Percentiles rank a stretch among this genome's conserved stretches.
Evolutionary conservation across 2,329 filamentous ascomycete species (phyloP).

Genomic region (Apiospora hydei): DNA sequence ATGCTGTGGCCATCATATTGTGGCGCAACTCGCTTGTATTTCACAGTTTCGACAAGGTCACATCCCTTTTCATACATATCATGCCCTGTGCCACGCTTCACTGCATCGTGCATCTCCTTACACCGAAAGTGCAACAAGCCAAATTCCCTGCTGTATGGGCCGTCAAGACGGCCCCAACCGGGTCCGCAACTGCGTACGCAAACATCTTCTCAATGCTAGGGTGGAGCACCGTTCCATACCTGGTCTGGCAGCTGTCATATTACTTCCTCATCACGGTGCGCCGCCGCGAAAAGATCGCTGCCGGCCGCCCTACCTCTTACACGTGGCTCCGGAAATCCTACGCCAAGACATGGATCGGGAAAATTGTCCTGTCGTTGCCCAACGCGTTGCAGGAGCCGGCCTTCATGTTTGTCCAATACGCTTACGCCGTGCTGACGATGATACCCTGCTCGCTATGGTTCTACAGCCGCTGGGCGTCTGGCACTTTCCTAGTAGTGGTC

Average conservation of each 20-base stretch:
- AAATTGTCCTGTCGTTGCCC: slow-evolving; percentile 81
- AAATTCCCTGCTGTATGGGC: slow-evolving; percentile 86
- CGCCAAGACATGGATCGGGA: slow-evolving; percentile 87
- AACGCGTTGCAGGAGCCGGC: slow-evolving; percentile 79
- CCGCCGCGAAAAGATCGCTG: slow-evolving; percentile 93
- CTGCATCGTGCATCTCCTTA: slow-evolving; percentile 85
- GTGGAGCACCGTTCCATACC: slow-evolving; percentile 94
- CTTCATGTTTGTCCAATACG: slow-evolving; percentile 97
- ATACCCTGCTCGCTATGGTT: slow-evolving; percentile 96
- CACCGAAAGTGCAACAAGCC: slow-evolving; percentile 67
- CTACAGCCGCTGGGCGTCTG: slow-evolving; percentile 82
- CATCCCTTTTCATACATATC: slow-evolving; percentile 98
- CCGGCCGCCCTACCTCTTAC: slow-evolving; percentile 93
- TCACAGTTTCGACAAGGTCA: slow-evolving; percentile 97
- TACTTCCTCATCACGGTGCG: slow-evolving; percentile 96
- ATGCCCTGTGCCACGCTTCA: slow-evolving; percentile 97
- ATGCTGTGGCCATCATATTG: slow-evolving; percentile 97
- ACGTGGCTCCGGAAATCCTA: slow-evolving; percentile 96
- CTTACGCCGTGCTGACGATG: slow-evolving; percentile 91
- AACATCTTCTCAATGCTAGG: slow-evolving; percentile 83
- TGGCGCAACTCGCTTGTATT: slow-evolving; percentile 99
- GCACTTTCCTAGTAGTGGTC: slow-evolving; percentile 78
- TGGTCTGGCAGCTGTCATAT: slow-evolving; percentile 90
- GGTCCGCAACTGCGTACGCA: slow-evolving; percentile 81
- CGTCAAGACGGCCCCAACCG: slow-evolving; percentile 73